Evolutionary conservation across 495 filamentous ascomycete species (phyloP), one percentile per base, ranked within the genome.

Genomic region (Daldinia childiae): DNA sequence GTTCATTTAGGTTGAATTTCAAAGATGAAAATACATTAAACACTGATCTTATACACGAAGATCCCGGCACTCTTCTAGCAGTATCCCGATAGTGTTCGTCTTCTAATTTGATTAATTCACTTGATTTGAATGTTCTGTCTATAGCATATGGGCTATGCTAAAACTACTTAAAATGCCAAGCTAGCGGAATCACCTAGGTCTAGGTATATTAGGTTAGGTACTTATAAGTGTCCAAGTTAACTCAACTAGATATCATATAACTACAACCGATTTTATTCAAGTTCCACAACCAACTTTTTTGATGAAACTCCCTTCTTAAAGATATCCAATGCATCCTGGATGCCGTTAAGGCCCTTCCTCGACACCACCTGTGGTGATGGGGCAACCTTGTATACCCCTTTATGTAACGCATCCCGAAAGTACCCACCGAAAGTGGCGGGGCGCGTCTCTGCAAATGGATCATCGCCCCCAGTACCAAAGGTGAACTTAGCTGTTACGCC

Each of bases 401-500:
- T 50, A 1, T 14, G 29, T 29, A 70, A 32, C 17, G 56, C 67
- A 24, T 70, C 62, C 1, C 48, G 24, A 2, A 68, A 27, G 34
- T 58, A 72, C 14, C 56, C 63, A 6, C 57, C 58, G n/a, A 72
- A 72, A 0, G 69, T 63, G 19, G 32, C 21, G 30, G 45, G 59
- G 6, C 58, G 43, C 0, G 15, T 68, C 39, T 68, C 64, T 14
- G 50, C 58, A 14, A 66, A 72, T 15, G 17, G 41, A 17, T 45
- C 41, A 3, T 7, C 41, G 17, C 17, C n/a, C 7, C 41, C 17
- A 2, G 41, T 21, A 21, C n/a, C 41, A 8, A 45, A 17, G n/a
- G 41, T 45, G 17, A 45, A 45, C 41, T 45, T 45, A 1, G 6
- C 41, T 17, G 41, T 45, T n/a, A 45, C 17, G 11, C 41, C 41